Evolutionary conservation across 2,329 filamentous ascomycete species (phyloP).

Genomic region (Penicillium occitanis): DNA sequence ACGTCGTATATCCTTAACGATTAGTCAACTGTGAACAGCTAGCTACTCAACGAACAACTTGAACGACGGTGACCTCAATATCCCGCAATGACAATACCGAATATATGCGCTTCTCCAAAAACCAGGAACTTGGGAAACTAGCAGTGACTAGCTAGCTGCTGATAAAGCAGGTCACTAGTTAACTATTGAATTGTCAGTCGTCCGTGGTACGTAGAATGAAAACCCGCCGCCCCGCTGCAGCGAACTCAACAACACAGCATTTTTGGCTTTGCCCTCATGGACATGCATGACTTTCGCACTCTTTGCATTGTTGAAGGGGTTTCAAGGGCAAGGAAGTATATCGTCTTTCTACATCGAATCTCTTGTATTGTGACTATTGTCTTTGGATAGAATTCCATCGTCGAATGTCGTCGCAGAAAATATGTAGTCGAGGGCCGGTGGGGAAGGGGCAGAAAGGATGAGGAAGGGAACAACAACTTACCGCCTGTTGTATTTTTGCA

Average conservation of each 20-base stretch:
- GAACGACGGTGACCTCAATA: not conserved
- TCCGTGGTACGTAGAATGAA: not conserved
- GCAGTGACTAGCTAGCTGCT: not conserved
- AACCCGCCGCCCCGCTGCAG: conserved; percentile 7
- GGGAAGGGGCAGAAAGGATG: not conserved
- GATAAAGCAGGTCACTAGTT: not conserved
- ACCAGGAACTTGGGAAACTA: not conserved
- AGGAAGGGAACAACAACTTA: not conserved
- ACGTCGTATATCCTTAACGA: not conserved
- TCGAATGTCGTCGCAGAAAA: too few relatives aligned
- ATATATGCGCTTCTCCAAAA: not conserved
- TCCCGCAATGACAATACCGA: not conserved
- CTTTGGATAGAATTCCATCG: not conserved
- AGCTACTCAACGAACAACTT: not conserved
- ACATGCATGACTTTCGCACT: not conserved
- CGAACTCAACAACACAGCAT: conserved; percentile 1
- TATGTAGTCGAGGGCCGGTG: not conserved
- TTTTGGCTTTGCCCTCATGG: not conserved
- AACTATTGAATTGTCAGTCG: not conserved
- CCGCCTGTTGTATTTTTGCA: conserved; percentile 1
- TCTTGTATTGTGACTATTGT: not conserved
- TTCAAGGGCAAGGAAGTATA: not conserved
- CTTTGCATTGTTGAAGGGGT: not conserved
- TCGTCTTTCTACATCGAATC: not conserved
- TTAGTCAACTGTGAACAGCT: not conserved